Base-by-base conservation (phyloP, 345 rosid species). In the Draba incana region DNA sequence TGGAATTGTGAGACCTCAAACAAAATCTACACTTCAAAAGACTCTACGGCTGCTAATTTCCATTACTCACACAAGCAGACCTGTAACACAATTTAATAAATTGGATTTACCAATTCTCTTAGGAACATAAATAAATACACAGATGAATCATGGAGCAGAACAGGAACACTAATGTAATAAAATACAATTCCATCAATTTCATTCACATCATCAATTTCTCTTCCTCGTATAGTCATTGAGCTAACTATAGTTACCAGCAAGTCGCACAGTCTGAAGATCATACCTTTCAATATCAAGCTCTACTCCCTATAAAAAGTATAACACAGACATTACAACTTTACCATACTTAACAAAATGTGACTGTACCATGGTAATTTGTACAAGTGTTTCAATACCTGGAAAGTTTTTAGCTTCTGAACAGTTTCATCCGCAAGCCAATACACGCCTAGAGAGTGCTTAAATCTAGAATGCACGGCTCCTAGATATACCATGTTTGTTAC, bases 371-470 rank as follows among this genome's bases (percentile, higher is more conserved):
- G 28, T 23, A 52, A 47, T 42, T n/a, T 24, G 56, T 47, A 65
- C 11, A 78, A 60, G 42, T 49, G 49, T 51, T 57, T 30, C 61
- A 11, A n/a, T 74, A 90, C 96, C 78, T 93, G 97, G 78, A 68
- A 78, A 41, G 2, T 70, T 80, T 84, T 85, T 14, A 92, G 81
- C 85, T 48, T 81, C 68, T 82, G 86, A 68, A 82, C 86, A 47
- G 88, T 84, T 79, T 82, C 84, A 56, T 93, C 86, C 8, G 98
- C 97, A 62, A 92, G 88, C 86, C 89, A 81, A 74, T 85, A 90
- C 33, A 93, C 96, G 10, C 98, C 97, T 63, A 93, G 89, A 69
- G 98, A 93, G 79, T 93, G 98, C 63, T 93, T 97, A 72, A 90
- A 90, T 63, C 97, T 82, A 54, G 96, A 83, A 85, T 92, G 97